Evolutionary conservation across 139 green algal genomes (phyloP).

Genomic region (Eudorina sp.): DNA sequence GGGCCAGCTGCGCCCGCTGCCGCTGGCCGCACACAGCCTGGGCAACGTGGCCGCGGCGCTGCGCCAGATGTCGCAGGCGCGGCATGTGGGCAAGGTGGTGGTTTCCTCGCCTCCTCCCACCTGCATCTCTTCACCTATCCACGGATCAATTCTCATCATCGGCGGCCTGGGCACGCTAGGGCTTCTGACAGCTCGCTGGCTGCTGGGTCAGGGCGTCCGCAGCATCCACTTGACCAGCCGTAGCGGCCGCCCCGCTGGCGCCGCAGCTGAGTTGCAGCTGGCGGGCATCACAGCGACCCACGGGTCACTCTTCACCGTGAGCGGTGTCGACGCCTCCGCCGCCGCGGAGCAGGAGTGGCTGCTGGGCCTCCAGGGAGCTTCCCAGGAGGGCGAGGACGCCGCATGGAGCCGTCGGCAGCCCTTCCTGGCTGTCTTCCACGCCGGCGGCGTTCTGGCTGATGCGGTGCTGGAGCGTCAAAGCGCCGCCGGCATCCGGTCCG

Average conservation of each 20-base stretch:
- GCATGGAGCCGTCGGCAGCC: not conserved
- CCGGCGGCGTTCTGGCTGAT: conserved; percentile 73
- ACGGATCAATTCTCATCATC: conserved; percentile 65
- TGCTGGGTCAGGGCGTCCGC: conserved; percentile 44
- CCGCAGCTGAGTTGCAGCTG: not conserved
- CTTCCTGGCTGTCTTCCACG: conserved; percentile 62
- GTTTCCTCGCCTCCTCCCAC: conserved; percentile 34
- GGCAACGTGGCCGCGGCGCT: conserved; percentile 58
- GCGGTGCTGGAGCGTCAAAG: conserved; percentile 60
- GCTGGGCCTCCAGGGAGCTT: not conserved
- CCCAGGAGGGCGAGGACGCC: not conserved
- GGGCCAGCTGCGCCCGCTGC: conserved; percentile 62
- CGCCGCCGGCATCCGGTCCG: conserved; percentile 33
- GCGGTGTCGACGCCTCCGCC: not conserved
- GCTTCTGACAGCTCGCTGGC: conserved; percentile 72
- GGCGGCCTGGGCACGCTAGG: conserved; percentile 81
- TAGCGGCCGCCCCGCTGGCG: not conserved
- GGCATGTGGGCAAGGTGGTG: conserved; percentile 85
- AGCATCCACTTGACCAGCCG: conserved; percentile 59
- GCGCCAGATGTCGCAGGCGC: conserved; percentile 73
- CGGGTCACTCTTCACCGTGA: conserved; percentile 7
- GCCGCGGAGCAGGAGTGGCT: not conserved
- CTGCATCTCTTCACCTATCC: not conserved
- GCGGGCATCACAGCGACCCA: not conserved
- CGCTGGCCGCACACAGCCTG: conserved; percentile 56